Percentiles rank a stretch among this genome's conserved stretches.
Conservation (phyloP, 768 basidiomycete genomes). For the Astraeus odoratus region DNA sequence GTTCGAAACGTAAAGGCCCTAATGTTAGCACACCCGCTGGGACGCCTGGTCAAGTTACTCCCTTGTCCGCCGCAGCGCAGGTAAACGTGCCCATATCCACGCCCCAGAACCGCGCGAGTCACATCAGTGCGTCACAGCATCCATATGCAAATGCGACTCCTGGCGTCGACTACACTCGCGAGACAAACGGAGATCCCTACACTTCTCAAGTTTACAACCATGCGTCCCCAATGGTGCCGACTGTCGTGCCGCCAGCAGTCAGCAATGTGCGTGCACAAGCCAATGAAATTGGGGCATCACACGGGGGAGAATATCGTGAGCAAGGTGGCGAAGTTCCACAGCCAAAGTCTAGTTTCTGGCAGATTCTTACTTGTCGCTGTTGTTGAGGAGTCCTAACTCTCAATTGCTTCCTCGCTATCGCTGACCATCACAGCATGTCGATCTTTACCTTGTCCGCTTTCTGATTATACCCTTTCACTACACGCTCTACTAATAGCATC, state of each 20-base stretch:
- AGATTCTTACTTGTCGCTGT: conserved; percentile 76
- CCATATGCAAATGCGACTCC: conserved; percentile 61
- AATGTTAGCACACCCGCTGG: conserved; percentile 50
- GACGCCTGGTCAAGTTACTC: conserved; percentile 52
- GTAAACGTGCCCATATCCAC: conserved; percentile 62
- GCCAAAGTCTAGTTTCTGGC: conserved; percentile 51
- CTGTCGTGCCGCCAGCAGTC: conserved; percentile 61
- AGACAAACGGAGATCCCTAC: conserved; percentile 49
- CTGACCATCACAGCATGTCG: conserved; percentile 24
- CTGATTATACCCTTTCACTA: conserved; percentile 30
- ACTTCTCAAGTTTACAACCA: conserved; percentile 64
- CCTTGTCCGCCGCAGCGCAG: conserved; percentile 71
- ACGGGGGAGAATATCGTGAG: conserved; percentile 50
- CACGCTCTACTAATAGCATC: conserved; percentile 29
- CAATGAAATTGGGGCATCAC: conserved; percentile 61
- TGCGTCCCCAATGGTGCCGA: conserved; percentile 76
- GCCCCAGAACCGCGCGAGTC: conserved; percentile 41
- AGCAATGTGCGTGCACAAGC: conserved; percentile 66
- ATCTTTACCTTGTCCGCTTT: conserved; percentile 33
- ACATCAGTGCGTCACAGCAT: conserved; percentile 41
- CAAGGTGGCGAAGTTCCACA: conserved; percentile 49
- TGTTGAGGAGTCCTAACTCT: conserved; percentile 32
- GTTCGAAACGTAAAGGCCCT: conserved; percentile 65
- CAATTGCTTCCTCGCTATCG: conserved; percentile 17
- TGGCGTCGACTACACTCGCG: conserved; percentile 48